Evolutionary conservation across 345 rosid species (phyloP).

Genomic region (Physaria fendleri): DNA sequence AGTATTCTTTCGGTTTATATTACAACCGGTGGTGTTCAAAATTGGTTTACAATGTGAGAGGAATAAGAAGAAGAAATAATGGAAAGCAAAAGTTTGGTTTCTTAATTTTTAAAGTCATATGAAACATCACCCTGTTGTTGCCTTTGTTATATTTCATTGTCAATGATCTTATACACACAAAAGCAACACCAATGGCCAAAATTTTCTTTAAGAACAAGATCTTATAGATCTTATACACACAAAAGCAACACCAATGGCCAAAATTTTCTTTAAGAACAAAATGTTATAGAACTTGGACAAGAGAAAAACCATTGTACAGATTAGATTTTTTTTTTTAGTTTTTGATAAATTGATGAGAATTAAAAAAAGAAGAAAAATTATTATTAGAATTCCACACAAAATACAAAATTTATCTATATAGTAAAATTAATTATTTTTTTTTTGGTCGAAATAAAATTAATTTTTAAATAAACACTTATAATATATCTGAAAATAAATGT

Average conservation of each 20-base stretch:
- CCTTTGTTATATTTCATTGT: neutral
- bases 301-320: slow-evolving; percentile 12
- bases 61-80: neutral
- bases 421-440: no score
- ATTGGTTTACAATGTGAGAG: neutral
- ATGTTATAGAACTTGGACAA: slow-evolving; percentile 2
- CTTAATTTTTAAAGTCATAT: neutral
- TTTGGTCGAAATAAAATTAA: no score
- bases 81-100: neutral
- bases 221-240: slow-evolving; percentile 1
- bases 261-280: neutral
- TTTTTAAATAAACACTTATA: no score
- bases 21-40: neutral
- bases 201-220: neutral
- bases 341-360: no score
- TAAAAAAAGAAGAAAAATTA: no score
- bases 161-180: slow-evolving; percentile 5
- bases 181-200: slow-evolving; percentile 1
- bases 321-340: no score
- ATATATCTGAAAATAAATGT: no score
- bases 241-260: slow-evolving; percentile 4
- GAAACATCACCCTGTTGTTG: slow-evolving; percentile 20
- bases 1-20: neutral
- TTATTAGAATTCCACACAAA: no score
- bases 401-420: no score